Evolutionary conservation across 1,139 yeast genomes (phyloP).

Genomic region (Taphrina pruni): DNA sequence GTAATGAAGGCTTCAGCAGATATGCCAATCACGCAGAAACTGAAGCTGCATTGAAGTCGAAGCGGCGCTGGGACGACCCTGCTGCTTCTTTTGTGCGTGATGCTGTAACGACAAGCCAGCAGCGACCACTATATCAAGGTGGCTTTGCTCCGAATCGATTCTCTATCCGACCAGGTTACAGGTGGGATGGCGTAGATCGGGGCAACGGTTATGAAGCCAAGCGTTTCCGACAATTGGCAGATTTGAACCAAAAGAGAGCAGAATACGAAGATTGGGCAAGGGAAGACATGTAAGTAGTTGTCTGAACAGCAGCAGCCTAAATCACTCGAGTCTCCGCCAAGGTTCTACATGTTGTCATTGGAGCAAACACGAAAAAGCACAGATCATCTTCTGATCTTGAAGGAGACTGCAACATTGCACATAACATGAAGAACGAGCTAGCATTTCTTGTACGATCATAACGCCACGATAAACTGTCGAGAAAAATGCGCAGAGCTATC

Average conservation of each 20-base stretch:
- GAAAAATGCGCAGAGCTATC: background rate
- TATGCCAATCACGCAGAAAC: constrained; percentile 55
- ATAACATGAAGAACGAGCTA: no score
- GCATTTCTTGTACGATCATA: no score
- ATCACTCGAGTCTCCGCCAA: no score
- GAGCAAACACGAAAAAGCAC: background rate
- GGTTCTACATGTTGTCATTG: no score
- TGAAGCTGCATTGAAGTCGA: constrained; percentile 53
- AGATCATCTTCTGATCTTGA: background rate
- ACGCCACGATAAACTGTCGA: background rate
- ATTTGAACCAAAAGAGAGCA: constrained; percentile 46
- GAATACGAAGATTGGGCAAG: constrained; percentile 39
- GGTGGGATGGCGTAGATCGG: constrained; percentile 95
- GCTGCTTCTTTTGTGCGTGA: constrained; percentile 57
- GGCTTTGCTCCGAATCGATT: constrained; percentile 72
- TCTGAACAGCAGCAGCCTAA: no score
- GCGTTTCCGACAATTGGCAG: constrained; percentile 64
- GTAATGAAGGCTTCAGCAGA: constrained; percentile 51
- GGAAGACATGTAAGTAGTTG: constrained; percentile 32
- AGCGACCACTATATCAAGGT: constrained; percentile 57
- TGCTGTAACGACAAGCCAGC: constrained; percentile 26
- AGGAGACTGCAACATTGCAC: no score
- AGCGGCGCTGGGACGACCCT: constrained; percentile 71
- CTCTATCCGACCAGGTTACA: constrained; percentile 73
- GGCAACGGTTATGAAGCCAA: constrained; percentile 85